phyloP scores from a whole-genome alignment of 176 grass and related monocot genomes.

The Carex kokanica region DNA sequence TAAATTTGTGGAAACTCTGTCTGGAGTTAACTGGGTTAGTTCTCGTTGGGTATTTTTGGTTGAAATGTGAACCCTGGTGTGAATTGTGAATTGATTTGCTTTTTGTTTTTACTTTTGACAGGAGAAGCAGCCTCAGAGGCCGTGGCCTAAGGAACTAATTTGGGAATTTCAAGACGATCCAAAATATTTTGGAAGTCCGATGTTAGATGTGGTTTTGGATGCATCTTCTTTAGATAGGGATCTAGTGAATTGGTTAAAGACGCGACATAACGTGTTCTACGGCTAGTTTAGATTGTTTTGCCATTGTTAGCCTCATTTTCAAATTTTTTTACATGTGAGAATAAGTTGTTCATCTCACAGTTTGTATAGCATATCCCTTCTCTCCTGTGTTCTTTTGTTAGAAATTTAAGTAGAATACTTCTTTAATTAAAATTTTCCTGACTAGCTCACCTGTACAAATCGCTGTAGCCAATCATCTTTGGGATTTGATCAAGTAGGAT shows the following conservation, averaged over 20 bases:
- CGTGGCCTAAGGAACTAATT: slow-evolving; percentile 95
- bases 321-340: slow-evolving; percentile 29
- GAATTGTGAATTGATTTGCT: background rate
- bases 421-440: slow-evolving; percentile 18
- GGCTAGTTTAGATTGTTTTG: slow-evolving; percentile 40
- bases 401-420: slow-evolving; percentile 22
- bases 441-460: slow-evolving; percentile 18
- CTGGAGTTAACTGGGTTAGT: background rate
- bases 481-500: slow-evolving; percentile 9
- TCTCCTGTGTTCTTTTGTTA: slow-evolving; percentile 13
- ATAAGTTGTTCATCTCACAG: slow-evolving; percentile 15
- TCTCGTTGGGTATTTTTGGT: background rate
- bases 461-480: background rate
- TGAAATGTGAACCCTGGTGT: background rate
- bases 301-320: slow-evolving; percentile 2
- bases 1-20: background rate
- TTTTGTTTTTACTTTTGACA: slow-evolving; percentile 40
- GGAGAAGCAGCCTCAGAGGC: slow-evolving; percentile 95
- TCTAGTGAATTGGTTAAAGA: slow-evolving; percentile 97
- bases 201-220: slow-evolving; percentile 87
- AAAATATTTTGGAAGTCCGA: slow-evolving; percentile 96
- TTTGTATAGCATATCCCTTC: slow-evolving; percentile 19
- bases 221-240: slow-evolving; percentile 85
- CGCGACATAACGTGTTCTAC: slow-evolving; percentile 76
- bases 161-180: slow-evolving; percentile 84